These are phyloP conservation scores for Adansonia gregorii DNA, from an alignment of 441 rosid species.

Conservation along the genomic window DNA sequence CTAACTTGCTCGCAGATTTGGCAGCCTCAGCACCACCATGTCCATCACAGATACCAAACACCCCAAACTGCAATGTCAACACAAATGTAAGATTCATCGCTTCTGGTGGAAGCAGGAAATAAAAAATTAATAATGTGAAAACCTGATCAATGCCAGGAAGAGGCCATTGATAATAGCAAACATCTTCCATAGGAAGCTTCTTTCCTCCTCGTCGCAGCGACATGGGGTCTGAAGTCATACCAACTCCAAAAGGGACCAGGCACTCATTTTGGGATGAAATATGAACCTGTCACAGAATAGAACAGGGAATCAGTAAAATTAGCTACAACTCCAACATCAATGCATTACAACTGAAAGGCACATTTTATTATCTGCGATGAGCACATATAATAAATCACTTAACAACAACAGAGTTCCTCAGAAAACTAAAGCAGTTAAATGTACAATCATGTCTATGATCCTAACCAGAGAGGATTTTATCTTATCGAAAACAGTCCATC, in stretches of 20 bases:
- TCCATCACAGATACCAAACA: slow-evolving; percentile 96
- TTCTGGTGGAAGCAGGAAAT: slow-evolving; percentile 31
- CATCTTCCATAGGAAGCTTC: slow-evolving; percentile 97
- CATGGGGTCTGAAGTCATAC: slow-evolving; percentile 96
- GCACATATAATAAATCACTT: slow-evolving; percentile 4
- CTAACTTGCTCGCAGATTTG: slow-evolving; percentile 86
- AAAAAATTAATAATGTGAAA: slow-evolving; percentile 33
- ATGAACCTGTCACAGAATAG: slow-evolving; percentile 57
- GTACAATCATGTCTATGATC: slow-evolving; percentile 9
- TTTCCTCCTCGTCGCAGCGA: slow-evolving; percentile 90
- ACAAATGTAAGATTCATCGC: slow-evolving; percentile 31
- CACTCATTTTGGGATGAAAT: slow-evolving; percentile 59
- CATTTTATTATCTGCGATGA: slow-evolving; percentile 1
- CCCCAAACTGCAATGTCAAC: slow-evolving; percentile 72
- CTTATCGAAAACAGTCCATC: slow-evolving; percentile 1
- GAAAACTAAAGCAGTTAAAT: not conserved
- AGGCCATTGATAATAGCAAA: slow-evolving; percentile 90
- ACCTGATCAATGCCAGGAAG: slow-evolving; percentile 87
- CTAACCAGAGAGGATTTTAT: slow-evolving; percentile 10
- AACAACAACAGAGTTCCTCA: slow-evolving; percentile 16
- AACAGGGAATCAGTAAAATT: slow-evolving; percentile 2
- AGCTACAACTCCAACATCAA: not conserved
- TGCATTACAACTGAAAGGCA: not conserved
- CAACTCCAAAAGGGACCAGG: slow-evolving; percentile 72
- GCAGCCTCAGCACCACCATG: slow-evolving; percentile 94